Conservation (phyloP, 768 basidiomycete genomes). For the Lanmaoa pseudosensibilis region DNA sequence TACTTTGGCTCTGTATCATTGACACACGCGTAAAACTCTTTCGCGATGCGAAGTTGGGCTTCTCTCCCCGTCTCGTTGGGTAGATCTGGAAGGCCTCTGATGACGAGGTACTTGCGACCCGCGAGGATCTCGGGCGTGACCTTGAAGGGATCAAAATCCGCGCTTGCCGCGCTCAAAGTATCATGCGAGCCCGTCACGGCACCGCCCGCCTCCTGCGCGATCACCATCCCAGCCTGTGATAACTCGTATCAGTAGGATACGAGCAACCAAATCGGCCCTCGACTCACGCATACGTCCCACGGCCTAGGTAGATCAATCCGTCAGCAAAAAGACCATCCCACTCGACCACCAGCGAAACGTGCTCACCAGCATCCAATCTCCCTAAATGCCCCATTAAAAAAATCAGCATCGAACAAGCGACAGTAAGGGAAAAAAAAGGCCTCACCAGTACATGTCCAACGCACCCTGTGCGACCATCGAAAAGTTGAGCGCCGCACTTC, state of each 20-base stretch:
- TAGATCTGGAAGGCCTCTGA: conserved; percentile 66
- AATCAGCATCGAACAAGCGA: neutral
- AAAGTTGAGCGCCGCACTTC: conserved; percentile 83
- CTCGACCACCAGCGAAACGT: neutral
- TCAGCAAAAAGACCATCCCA: neutral
- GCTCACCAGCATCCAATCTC: conserved; percentile 76
- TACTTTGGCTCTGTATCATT: conserved; percentile 64
- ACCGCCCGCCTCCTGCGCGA: conserved; percentile 87
- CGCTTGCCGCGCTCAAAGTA: conserved; percentile 39
- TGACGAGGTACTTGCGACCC: conserved; percentile 79
- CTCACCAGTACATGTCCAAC: conserved; percentile 84
- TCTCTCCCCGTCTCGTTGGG: conserved; percentile 63
- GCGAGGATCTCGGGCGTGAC: conserved; percentile 69
- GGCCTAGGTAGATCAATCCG: conserved; percentile 40
- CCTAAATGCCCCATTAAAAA: conserved; percentile 40
- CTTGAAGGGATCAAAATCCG: conserved; percentile 47
- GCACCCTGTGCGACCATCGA: conserved; percentile 86
- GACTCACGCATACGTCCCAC: conserved; percentile 81
- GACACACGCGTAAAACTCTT: conserved; percentile 84
- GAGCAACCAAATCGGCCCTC: neutral
- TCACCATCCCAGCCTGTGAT: conserved; percentile 79
- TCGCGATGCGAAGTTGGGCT: conserved; percentile 76
- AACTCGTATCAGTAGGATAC: neutral
- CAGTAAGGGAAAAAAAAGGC: neutral
- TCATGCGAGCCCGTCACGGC: conserved; percentile 70